Base-by-base conservation (phyloP, 441 rosid species). In the Populus trichocarpa region DNA sequence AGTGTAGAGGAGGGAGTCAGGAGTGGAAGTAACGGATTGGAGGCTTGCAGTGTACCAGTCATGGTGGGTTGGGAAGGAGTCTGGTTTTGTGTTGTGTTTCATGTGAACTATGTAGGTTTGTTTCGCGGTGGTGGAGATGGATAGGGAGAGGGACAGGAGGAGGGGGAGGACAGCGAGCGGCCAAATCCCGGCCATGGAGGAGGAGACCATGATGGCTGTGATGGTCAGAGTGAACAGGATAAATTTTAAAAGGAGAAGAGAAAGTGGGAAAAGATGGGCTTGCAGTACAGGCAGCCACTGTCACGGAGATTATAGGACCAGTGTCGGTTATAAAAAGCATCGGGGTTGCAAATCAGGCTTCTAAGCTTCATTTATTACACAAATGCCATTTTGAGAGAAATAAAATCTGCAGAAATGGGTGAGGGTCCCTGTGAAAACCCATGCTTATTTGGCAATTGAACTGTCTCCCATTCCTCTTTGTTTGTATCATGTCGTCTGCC, bases 61-160 rank as follows among this genome's bases (percentile, higher is more conserved):
- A 5, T 79, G 80, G 88, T 91, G 92, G 70, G 93, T 89, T 65
- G 74, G 20, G 86, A 86, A 93, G 13, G 86, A 65, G 8, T 83
- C 71, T 0, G 99, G 97, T 76, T 89, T 92, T 63, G 81, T 78
- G 22, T 86, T 77, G 76, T 82, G 88, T 38, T 87, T 90, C 80
- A 95, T 92, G 69, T 88, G 93, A 75, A 93, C 92, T 4, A 95
- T 93, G 89, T 91, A 95, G 11, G 91, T 89, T 36, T 83, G 86
- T 36, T 86, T 92, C 23, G 86, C 84, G 3, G 82, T 13, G 69
- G 73, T 78, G 16, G 81, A 18, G 70, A 67, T 22, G 36, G 77
- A 40, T 64, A 81, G 36, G 53, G 77, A 20, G 74, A 72, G 71
- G 40, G 75, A 81, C 78, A 71, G 79, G 61, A 81, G 72, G n/a